Conservation (phyloP, 2,329 filamentous ascomycete genomes). For the Apiospora aurea region DNA sequence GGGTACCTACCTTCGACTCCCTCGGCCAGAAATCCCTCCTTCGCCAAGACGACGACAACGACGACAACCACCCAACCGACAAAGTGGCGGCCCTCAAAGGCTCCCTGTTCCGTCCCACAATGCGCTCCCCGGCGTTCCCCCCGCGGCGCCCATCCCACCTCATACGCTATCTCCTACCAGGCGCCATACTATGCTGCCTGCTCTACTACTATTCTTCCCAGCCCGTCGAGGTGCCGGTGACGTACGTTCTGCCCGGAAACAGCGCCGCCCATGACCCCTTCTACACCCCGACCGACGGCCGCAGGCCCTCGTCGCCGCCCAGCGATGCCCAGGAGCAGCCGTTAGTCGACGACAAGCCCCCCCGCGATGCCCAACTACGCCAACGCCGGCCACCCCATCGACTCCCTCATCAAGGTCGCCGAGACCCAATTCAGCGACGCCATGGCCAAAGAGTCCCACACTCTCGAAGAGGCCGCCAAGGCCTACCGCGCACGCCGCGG, state of each 20-base stretch:
- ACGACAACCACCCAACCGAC: background rate
- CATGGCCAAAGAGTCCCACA: constrained; percentile 49
- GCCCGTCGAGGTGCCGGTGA: constrained; percentile 29
- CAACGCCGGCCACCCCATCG: constrained; percentile 49
- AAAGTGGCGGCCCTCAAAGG: constrained; percentile 33
- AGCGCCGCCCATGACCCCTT: constrained; percentile 25
- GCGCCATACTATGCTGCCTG: constrained; percentile 43
- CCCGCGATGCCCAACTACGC: constrained; percentile 29
- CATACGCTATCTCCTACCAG: constrained; percentile 49
- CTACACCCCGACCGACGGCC: constrained; percentile 13
- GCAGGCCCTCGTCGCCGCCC: constrained; percentile 6
- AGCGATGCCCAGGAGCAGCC: constrained; percentile 28
- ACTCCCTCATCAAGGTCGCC: constrained; percentile 50
- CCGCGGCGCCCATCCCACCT: constrained; percentile 53
- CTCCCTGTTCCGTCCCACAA: constrained; percentile 33
- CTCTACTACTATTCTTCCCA: constrained; percentile 44
- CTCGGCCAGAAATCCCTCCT: background rate
- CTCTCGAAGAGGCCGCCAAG: constrained; percentile 52
- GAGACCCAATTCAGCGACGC: constrained; percentile 47
- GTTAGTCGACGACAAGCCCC: constrained; percentile 28
- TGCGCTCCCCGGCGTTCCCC: constrained; percentile 51
- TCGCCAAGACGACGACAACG: background rate
- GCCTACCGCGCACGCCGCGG: constrained; percentile 54
- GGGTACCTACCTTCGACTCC: background rate
- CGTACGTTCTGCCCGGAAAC: constrained; percentile 29